Conservation (phyloP, 345 rosid species). For the Durio zibethinus region DNA sequence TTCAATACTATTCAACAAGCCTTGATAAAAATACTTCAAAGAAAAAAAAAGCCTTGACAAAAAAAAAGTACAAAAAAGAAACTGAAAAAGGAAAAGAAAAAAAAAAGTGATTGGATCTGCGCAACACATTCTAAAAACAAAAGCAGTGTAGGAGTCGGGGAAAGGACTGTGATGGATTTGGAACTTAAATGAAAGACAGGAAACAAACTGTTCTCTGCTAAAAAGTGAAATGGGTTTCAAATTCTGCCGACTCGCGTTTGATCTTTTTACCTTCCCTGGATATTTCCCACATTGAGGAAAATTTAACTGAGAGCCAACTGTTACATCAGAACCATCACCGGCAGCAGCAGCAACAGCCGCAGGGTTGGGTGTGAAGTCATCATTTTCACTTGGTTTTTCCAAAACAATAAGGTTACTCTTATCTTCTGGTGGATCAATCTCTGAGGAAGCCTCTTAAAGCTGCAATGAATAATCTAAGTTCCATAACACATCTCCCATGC, state of each 20-base stretch:
- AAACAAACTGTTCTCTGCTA: too few relatives aligned
- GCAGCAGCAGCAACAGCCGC: not conserved
- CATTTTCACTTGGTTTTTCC: conserved; percentile 9
- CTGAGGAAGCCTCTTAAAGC: conserved; percentile 60
- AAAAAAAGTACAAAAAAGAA: not conserved
- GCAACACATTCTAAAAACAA: not conserved
- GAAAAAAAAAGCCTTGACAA: too few relatives aligned
- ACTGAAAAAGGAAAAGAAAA: too few relatives aligned
- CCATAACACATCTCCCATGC: conserved; percentile 87
- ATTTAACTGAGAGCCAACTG: conserved; percentile 20
- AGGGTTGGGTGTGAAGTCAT: not conserved
- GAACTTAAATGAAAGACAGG: not conserved
- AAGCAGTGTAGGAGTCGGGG: not conserved
- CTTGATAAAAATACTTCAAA: too few relatives aligned
- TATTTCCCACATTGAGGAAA: conserved; percentile 25
- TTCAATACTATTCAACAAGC: not conserved
- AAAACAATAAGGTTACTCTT: conserved; percentile 27
- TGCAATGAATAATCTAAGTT: conserved; percentile 79
- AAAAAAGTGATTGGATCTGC: not conserved
- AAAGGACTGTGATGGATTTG: not conserved
- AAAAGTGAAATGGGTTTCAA: not conserved
- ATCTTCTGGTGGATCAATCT: conserved; percentile 39
- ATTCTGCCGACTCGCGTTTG: not conserved
- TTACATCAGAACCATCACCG: conserved; percentile 17
- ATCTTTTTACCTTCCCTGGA: conserved; percentile 15